Evolutionary conservation across 2,329 filamentous ascomycete species (phyloP).

Genomic region (Coniochaeta pulveracea): DNA sequence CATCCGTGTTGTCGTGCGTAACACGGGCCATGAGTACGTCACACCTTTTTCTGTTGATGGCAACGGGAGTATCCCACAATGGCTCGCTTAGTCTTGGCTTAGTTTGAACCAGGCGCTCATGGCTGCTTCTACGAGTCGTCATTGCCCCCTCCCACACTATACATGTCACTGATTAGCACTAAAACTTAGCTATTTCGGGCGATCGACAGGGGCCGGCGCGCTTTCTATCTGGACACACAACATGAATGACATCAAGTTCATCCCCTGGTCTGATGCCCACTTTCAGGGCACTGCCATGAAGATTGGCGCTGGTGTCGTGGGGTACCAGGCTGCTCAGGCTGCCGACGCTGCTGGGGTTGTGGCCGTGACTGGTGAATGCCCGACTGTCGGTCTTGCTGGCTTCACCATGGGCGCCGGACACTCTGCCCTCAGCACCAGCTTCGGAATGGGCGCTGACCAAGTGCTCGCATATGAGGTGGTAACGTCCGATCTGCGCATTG

Average conservation of each 20-base stretch:
- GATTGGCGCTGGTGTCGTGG: background rate
- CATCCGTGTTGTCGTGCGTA: slow-evolving; percentile 30
- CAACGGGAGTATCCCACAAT: no score
- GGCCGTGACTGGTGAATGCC: slow-evolving; percentile 22
- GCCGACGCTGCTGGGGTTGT: background rate
- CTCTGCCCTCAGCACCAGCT: slow-evolving; percentile 27
- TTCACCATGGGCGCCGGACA: slow-evolving; percentile 30
- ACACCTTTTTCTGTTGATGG: no score
- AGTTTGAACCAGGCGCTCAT: no score
- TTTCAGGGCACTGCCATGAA: slow-evolving; percentile 18
- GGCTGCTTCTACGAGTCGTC: no score
- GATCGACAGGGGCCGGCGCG: slow-evolving; percentile 45
- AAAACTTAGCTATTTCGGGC: slow-evolving; percentile 24
- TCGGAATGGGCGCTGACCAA: slow-evolving; percentile 39
- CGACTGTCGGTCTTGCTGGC: slow-evolving; percentile 27
- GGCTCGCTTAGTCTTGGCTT: no score
- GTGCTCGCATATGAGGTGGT: slow-evolving; percentile 32
- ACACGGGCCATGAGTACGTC: slow-evolving; percentile 30
- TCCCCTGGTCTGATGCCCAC: slow-evolving; percentile 14
- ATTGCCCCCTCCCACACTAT: no score
- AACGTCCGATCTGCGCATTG: slow-evolving; percentile 20
- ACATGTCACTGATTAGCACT: no score
- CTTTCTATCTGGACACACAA: slow-evolving; percentile 42
- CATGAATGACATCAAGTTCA: slow-evolving; percentile 30
- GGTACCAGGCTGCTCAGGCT: background rate